These are phyloP conservation scores for Aspergillus puulaauensis DNA, from an alignment of 2,329 filamentous ascomycete genomes.

Conservation along the genomic window DNA sequence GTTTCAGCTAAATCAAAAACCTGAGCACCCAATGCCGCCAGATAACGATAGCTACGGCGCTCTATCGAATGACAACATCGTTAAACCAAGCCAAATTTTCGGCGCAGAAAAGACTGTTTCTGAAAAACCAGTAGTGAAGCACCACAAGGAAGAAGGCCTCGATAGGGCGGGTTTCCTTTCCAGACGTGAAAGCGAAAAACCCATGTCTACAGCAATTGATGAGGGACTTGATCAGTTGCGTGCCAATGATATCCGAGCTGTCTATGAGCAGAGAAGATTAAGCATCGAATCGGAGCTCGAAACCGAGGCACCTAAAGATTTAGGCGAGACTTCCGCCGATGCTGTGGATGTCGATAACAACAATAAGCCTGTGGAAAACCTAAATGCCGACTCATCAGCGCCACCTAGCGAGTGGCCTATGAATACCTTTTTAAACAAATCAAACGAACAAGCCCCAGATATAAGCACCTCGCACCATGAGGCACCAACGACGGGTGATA, in stretches of 20 bases:
- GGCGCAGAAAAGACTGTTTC: neutral
- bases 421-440: neutral
- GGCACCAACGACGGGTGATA: neutral
- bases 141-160: neutral
- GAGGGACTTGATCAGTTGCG: slow-evolving; percentile 35
- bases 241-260: slow-evolving; percentile 37
- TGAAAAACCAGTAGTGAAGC: neutral
- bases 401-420: neutral
- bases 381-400: too few relatives aligned
- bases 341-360: neutral
- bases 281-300: slow-evolving; percentile 19
- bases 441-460: neutral
- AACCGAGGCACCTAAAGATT: slow-evolving; percentile 17
- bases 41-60: neutral
- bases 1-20: neutral
- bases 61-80: neutral
- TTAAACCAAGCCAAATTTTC: neutral
- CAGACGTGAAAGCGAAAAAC: neutral
- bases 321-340: slow-evolving; percentile 16
- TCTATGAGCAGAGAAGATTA: slow-evolving; percentile 24
- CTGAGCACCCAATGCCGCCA: too few relatives aligned
- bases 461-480: neutral
- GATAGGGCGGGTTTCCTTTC: slow-evolving; percentile 3
- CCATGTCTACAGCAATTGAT: slow-evolving; percentile 1
- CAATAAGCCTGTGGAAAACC: neutral